These are phyloP conservation scores for Russula earlei DNA, from an alignment of 768 basidiomycete genomes.

Conservation along the genomic window DNA sequence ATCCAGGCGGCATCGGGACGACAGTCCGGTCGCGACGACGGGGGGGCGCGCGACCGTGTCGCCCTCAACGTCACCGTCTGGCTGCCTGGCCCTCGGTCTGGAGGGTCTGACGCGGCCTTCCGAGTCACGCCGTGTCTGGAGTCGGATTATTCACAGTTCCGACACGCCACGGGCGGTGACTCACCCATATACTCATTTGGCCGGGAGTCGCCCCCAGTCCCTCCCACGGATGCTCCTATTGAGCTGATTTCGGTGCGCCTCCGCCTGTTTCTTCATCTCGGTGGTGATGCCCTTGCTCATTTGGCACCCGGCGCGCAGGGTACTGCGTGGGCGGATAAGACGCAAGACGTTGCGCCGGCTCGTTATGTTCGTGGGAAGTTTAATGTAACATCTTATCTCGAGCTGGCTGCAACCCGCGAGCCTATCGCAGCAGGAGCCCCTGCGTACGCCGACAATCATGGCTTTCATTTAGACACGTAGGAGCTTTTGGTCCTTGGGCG, in stretches of 20 bases:
- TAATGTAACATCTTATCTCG: background rate
- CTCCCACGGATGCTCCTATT: background rate
- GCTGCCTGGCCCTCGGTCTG: background rate
- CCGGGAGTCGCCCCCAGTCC: background rate
- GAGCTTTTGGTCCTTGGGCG: background rate
- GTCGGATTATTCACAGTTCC: background rate
- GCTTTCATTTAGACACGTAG: background rate
- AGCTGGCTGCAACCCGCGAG: background rate
- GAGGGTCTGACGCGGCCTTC: background rate
- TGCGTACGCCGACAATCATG: background rate
- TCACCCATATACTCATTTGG: background rate
- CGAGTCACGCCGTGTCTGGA: background rate
- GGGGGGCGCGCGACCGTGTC: background rate
- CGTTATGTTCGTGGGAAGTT: slow-evolving; percentile 1
- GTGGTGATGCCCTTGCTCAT: background rate
- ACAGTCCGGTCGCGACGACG: too few relatives aligned
- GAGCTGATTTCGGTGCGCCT: background rate
- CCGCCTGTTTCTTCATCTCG: background rate
- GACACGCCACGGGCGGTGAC: slow-evolving; percentile 2
- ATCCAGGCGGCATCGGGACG: background rate
- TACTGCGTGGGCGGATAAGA: background rate
- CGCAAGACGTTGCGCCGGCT: background rate
- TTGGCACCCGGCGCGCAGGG: background rate
- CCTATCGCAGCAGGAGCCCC: background rate
- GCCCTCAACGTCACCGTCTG: background rate